phyloP scores from a whole-genome alignment of 2,329 filamentous ascomycete genomes.

The Calonectria pseudoreteaudii region DNA sequence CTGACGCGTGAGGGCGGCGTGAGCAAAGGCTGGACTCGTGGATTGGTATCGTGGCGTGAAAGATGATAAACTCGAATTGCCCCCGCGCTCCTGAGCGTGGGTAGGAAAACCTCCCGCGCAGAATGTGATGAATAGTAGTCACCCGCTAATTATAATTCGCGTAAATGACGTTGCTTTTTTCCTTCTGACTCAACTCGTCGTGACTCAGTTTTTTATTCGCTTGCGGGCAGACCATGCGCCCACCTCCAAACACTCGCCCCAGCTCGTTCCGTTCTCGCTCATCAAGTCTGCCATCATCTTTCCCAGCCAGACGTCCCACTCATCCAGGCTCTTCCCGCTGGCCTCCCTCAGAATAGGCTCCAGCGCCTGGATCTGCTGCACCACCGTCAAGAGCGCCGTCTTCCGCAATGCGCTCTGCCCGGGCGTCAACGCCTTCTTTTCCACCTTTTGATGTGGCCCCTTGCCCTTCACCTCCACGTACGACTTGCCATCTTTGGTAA shows the following conservation, averaged over 20 bases:
- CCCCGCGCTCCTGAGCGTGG: background rate
- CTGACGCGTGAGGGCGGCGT: slow-evolving; percentile 44
- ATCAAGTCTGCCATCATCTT: slow-evolving; percentile 89
- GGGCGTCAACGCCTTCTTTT: slow-evolving; percentile 67
- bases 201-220: slow-evolving; percentile 40
- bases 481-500: slow-evolving; percentile 69
- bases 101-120: slow-evolving; percentile 21
- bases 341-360: slow-evolving; percentile 85
- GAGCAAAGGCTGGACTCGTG: slow-evolving; percentile 3
- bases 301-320: slow-evolving; percentile 91
- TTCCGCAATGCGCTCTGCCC: slow-evolving; percentile 80
- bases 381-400: slow-evolving; percentile 83
- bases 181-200: slow-evolving; percentile 21
- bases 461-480: slow-evolving; percentile 68
- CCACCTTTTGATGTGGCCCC: slow-evolving; percentile 52
- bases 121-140: slow-evolving; percentile 27
- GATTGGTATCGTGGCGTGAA: background rate
- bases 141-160: slow-evolving; percentile 18
- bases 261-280: slow-evolving; percentile 80
- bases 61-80: slow-evolving; percentile 11
- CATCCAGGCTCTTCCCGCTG: slow-evolving; percentile 88
- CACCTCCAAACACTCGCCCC: slow-evolving; percentile 87
- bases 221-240: slow-evolving; percentile 94
- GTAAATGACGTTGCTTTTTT: slow-evolving; percentile 25
- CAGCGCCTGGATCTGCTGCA: slow-evolving; percentile 86